A percentile compares a stretch with the other conserved stretches of the same genome.
phyloP scores from a whole-genome alignment of 768 basidiomycete species.

The Myochromella boudieri region DNA sequence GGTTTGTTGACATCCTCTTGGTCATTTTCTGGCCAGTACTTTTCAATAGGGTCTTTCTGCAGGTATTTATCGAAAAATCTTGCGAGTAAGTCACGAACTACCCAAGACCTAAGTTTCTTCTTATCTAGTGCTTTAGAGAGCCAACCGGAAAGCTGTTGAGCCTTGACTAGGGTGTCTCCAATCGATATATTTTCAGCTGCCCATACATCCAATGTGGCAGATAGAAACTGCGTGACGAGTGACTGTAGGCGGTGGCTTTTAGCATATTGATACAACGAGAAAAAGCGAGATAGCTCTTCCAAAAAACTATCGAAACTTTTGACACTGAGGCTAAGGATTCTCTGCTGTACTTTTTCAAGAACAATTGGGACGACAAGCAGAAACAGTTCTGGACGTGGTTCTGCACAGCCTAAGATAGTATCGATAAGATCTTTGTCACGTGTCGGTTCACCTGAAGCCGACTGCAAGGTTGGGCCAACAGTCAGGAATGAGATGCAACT shows the following conservation, averaged over 20 bases:
- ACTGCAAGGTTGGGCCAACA: slow-evolving; percentile 62
- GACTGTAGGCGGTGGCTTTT: slow-evolving; percentile 52
- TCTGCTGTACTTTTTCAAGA: slow-evolving; percentile 52
- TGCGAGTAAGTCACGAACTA: slow-evolving; percentile 60
- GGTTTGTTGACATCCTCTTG: slow-evolving; percentile 30
- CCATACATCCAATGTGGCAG: slow-evolving; percentile 67
- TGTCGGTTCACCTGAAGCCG: slow-evolving; percentile 54
- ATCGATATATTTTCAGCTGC: slow-evolving; percentile 26
- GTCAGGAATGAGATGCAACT: slow-evolving; percentile 62
- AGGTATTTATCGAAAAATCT: slow-evolving; percentile 71
- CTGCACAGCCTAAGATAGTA: slow-evolving; percentile 45
- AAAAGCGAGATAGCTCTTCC: slow-evolving; percentile 49
- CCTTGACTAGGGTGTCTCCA: slow-evolving; percentile 40
- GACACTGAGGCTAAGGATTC: slow-evolving; percentile 51
- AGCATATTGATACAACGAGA: slow-evolving; percentile 53
- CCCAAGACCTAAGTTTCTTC: slow-evolving; percentile 58
- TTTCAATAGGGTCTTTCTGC: slow-evolving; percentile 50
- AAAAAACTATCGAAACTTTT: slow-evolving; percentile 55
- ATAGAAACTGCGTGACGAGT: slow-evolving; percentile 59
- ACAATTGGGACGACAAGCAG: slow-evolving; percentile 56
- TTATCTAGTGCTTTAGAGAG: slow-evolving; percentile 44
- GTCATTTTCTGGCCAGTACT: slow-evolving; percentile 43
- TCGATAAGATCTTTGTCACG: slow-evolving; percentile 63
- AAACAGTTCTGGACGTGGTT: slow-evolving; percentile 48
- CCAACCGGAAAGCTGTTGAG: slow-evolving; percentile 53